Base-by-base conservation (phyloP, 805 yeast genomes). In the Kazachstania taianensis region DNA sequence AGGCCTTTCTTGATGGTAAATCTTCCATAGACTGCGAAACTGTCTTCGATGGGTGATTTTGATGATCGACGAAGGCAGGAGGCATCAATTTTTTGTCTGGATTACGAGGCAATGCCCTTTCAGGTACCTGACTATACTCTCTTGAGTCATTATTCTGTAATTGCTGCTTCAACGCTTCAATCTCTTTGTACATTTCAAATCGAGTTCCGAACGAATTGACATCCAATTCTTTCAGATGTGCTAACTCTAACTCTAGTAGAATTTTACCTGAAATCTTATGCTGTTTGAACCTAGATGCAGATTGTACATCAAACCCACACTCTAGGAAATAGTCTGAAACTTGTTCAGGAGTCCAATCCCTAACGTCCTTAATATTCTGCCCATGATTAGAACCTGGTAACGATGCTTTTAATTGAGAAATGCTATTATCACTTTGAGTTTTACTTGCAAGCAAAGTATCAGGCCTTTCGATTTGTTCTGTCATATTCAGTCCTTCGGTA, bases 141-240 rank as follows among this genome's bases (percentile, higher is more conserved):
- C 7, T 16, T 7, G 14, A n/a, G 23, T 8, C n/a, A 14, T 30
- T 18, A n/a, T n/a, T n/a, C n/a, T n/a, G 20, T 17, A 22, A 19
- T 17, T 28, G 32, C 25, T 35, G 29, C 57, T 43, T 61, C 53
- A 48, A 81, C 62, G 75, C 72, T 55, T 84, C 94, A 48, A 92
- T 89, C 54, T 84, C 94, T 53, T 85, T 86, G 59, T 75, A 78
- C 32, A 92, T 74, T 56, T 87, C 96, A 59, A 86, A 92, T 44
- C 99, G 71, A 0, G 96, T 87, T 19, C 99, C 99, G 63, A 92
- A 92, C 4, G 94, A 82, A 33, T 75, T 69, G 35, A 92, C 89
- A 38, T 87, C 98, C 39, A 92, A 65, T 58, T 92, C 99, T 55
- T 89, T 92, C 50, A 92, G 68, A 50, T 82, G 82, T 1, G 84